Evolutionary conservation across 176 grass and related monocot species (phyloP).

Genomic region (Alopecurus myosuroides): DNA sequence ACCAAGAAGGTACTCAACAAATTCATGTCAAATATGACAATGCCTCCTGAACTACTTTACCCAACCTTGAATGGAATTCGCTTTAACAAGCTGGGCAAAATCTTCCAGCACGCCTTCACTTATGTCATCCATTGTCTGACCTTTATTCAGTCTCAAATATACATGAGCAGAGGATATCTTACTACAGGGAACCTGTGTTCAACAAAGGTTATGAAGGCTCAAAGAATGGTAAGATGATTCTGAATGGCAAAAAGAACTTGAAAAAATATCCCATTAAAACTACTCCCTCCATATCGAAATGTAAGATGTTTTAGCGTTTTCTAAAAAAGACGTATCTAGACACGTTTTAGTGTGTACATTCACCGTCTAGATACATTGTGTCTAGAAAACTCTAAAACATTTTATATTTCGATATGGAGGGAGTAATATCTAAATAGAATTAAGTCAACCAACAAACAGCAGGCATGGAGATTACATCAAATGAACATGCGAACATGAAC

Average conservation of each 20-base stretch:
- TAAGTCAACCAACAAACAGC: background rate
- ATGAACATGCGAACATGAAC: background rate
- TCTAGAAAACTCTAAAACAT: too few relatives aligned
- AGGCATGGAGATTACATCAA: background rate
- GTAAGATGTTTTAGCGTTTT: too few relatives aligned
- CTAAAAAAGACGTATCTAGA: too few relatives aligned
- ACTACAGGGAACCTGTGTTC: slow-evolving; percentile 87
- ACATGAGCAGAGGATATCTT: slow-evolving; percentile 99
- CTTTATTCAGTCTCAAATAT: slow-evolving; percentile 94
- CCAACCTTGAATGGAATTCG: slow-evolving; percentile 97
- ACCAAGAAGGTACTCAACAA: background rate
- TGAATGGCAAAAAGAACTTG: background rate
- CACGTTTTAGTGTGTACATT: too few relatives aligned
- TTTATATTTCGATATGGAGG: too few relatives aligned
- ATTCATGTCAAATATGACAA: slow-evolving; percentile 1
- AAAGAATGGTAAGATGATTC: background rate
- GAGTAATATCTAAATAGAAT: background rate
- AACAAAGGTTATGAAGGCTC: slow-evolving; percentile 7
- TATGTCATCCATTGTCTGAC: slow-evolving; percentile 94
- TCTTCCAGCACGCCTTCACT: slow-evolving; percentile 94
- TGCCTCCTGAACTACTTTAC: background rate
- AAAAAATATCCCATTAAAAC: background rate
- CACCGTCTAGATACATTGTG: too few relatives aligned
- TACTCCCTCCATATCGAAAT: too few relatives aligned
- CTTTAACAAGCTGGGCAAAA: slow-evolving; percentile 96